These are phyloP conservation scores for Teratosphaeria epicoccoides DNA, from an alignment of 2,329 filamentous ascomycete genomes.

Conservation along the genomic window DNA sequence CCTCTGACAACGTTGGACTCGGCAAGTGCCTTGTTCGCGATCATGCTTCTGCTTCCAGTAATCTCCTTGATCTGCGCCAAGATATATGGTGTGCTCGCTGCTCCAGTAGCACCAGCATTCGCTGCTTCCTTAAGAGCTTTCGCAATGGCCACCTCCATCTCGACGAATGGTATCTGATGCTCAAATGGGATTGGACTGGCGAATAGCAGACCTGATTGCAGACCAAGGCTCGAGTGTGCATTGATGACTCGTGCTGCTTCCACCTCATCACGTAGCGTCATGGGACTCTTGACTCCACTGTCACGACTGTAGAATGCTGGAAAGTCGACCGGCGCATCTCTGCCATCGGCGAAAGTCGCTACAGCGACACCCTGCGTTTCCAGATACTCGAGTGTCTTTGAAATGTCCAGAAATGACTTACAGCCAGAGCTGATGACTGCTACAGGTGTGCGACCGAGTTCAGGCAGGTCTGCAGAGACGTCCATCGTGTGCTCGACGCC, in stretches of 20 bases:
- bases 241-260: slow-evolving; percentile 85
- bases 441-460: slow-evolving; percentile 79
- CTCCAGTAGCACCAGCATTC: slow-evolving; percentile 57
- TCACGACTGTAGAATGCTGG: slow-evolving; percentile 89
- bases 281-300: slow-evolving; percentile 70
- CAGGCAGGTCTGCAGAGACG: slow-evolving; percentile 87
- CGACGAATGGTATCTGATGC: slow-evolving; percentile 55
- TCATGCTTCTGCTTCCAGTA: slow-evolving; percentile 58
- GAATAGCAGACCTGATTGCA: slow-evolving; percentile 73
- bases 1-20: slow-evolving; percentile 57
- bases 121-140: slow-evolving; percentile 56
- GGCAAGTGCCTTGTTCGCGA: slow-evolving; percentile 62
- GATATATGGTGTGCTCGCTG: slow-evolving; percentile 75
- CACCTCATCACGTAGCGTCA: slow-evolving; percentile 59
- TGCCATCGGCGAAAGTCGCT: slow-evolving; percentile 79
- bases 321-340: slow-evolving; percentile 57
- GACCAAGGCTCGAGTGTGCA: slow-evolving; percentile 60
- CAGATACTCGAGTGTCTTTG: slow-evolving; percentile 72
- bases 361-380: slow-evolving; percentile 69
- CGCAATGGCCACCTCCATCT: slow-evolving; percentile 61
- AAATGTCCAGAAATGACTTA: slow-evolving; percentile 92
- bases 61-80: slow-evolving; percentile 68
- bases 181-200: slow-evolving; percentile 76
- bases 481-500: slow-evolving; percentile 82
- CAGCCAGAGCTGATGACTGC: slow-evolving; percentile 83